phyloP scores from a whole-genome alignment of 1,284 basidiomycete genomes.

The Singerocomus rubriflavus region DNA sequence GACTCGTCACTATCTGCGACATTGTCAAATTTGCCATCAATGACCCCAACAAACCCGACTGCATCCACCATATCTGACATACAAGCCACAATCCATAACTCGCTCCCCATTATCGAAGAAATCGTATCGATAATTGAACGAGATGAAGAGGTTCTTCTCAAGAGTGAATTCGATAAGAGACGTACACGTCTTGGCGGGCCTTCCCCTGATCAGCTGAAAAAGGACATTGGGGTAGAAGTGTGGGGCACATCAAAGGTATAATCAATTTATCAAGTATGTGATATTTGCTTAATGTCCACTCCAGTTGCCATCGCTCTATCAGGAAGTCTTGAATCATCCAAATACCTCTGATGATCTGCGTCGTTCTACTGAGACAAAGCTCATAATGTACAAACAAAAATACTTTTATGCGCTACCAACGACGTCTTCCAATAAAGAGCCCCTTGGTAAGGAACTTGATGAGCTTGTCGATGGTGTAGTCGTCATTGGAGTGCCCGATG shows the following conservation, averaged over 20 bases:
- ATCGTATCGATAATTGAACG: slow-evolving; percentile 53
- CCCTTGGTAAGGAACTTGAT: slow-evolving; percentile 59
- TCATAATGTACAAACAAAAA: slow-evolving; percentile 60
- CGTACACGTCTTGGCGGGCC: slow-evolving; percentile 72
- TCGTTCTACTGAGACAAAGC: slow-evolving; percentile 65
- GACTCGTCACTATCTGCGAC: slow-evolving; percentile 66
- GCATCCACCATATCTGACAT: slow-evolving; percentile 53
- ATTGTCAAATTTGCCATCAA: slow-evolving; percentile 66
- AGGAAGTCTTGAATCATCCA: slow-evolving; percentile 75
- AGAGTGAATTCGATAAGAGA: slow-evolving; percentile 71
- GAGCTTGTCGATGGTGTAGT: slow-evolving; percentile 71
- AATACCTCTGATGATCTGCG: slow-evolving; percentile 71
- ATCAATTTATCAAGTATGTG: not conserved
- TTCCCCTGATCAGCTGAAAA: slow-evolving; percentile 64
- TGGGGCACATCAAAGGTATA: slow-evolving; percentile 57
- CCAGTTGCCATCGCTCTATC: slow-evolving; percentile 68
- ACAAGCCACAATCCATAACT: slow-evolving; percentile 68
- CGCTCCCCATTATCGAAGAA: slow-evolving; percentile 66
- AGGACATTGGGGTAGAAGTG: slow-evolving; percentile 64
- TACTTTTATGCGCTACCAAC: slow-evolving; percentile 57
- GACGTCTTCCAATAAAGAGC: slow-evolving; percentile 44
- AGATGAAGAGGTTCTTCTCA: slow-evolving; percentile 55
- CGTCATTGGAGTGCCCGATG: slow-evolving; percentile 70
- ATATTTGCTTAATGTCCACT: slow-evolving; percentile 3
- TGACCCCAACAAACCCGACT: slow-evolving; percentile 74